Evolutionary conservation across 2,329 filamentous ascomycete species (phyloP).

Genomic region (Fusarium temperatum): DNA sequence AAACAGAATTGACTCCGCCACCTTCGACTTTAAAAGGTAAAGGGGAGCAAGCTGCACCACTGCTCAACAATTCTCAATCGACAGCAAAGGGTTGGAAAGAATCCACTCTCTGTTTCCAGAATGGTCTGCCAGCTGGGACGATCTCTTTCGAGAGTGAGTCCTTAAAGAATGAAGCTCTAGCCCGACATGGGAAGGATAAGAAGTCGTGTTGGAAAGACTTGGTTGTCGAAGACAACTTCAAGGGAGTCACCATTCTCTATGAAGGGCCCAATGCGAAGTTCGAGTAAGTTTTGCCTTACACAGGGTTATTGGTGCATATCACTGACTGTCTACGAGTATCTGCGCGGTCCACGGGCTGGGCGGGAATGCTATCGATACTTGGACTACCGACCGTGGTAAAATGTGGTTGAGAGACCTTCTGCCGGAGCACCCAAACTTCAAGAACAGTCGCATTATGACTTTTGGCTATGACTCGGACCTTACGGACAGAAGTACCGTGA

Average conservation of each 20-base stretch:
- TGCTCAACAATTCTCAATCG: rapidly evolving
- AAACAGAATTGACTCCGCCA: rapidly evolving
- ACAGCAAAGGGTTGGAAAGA: rapidly evolving
- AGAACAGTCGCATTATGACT: not conserved
- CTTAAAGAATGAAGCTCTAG: rapidly evolving
- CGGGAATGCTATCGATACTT: not conserved
- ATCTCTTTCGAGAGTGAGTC: rapidly evolving
- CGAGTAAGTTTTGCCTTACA: rapidly evolving
- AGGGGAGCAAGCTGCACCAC: not conserved
- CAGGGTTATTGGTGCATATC: rapidly evolving
- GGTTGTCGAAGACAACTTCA: rapidly evolving
- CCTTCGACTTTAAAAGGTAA: rapidly evolving
- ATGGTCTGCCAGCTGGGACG: rapidly evolving
- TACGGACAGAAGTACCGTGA: rapidly evolving
- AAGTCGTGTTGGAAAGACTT: not conserved
- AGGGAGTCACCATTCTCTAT: rapidly evolving
- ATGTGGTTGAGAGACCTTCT: not conserved
- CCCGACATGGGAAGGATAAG: rapidly evolving
- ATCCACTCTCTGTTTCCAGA: rapidly evolving
- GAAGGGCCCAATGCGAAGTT: not conserved
- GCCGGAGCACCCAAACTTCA: rapidly evolving
- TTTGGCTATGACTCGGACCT: not conserved
- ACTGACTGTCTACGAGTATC: not conserved
- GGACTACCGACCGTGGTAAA: rapidly evolving
- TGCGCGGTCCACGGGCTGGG: not conserved